Base-by-base conservation (phyloP, 2,329 filamentous ascomycete species). In the Monilinia fructigena region DNA sequence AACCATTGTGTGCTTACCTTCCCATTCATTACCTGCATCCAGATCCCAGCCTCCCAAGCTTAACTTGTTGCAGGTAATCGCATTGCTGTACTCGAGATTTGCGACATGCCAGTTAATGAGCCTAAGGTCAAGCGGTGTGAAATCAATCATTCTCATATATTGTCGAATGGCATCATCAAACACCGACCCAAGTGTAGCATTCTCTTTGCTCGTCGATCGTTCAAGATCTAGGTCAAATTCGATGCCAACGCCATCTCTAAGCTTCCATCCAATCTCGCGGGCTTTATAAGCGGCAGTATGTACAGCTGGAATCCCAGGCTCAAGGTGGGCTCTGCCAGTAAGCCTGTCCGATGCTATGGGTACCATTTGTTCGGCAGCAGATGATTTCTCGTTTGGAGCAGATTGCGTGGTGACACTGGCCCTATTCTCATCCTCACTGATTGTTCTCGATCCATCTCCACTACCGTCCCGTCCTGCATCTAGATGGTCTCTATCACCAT, bases 51-150 rank as follows among this genome's bases (percentile, higher is more conserved):
- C 89, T 10, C 89, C 87, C 18, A 99, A 85, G 77, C 94, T 98
- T 23, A 99, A 85, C 69, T 90, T 89, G 70, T 90, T 89, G 65
- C 97, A 87, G 71, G 93, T 96, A 2, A 89, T 91, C 2, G 95
- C 95, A 77, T 98, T 99, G 69, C 94, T 96, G 76, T 99, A 99
- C 78, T 99, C 95, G 18, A 99, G 83, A 75, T 99, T 99, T 70
- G 96, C 96, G 77, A 97, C 90, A 78, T 99, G 96, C 95, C 95
- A 99, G 75, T 97, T 99, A 74, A 98, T 84, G 20, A 99, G 82
- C 55, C 95, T 87, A 78, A 96, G 89, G 74, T 99, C 95, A 75
- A 92, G 91, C 1, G 93, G 86, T 18, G 88, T 91, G 63, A 99
- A 80, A 67, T 96, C 89, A 38, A 98, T 84, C 59, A 99, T 85